phyloP scores from a whole-genome alignment of 106 monocot genomes.

The Xerophyta viscosa region DNA sequence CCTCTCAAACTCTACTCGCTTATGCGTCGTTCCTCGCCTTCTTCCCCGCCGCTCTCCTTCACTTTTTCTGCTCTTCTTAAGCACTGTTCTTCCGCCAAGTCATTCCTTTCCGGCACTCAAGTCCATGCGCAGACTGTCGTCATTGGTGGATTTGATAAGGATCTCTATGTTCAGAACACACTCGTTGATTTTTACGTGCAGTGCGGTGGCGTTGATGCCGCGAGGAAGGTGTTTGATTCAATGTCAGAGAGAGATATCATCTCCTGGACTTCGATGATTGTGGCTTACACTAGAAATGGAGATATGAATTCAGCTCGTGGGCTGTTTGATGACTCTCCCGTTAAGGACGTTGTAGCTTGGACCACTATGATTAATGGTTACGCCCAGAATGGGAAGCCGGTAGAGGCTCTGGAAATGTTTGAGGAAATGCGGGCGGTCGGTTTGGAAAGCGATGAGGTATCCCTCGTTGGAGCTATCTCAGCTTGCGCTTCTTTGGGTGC shows the following conservation, averaged over 20 bases:
- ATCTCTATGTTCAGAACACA: conserved; percentile 44
- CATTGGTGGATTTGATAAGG: conserved; percentile 25
- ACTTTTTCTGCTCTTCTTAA: conserved; percentile 50
- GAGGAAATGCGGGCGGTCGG: conserved; percentile 32
- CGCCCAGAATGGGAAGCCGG: conserved; percentile 50
- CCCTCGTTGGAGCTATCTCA: conserved; percentile 37
- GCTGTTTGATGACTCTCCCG: conserved; percentile 30
- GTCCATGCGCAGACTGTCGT: conserved; percentile 37
- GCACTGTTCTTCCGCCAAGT: conserved; percentile 6
- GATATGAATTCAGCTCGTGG: conserved; percentile 32
- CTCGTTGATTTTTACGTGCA: conserved; percentile 38
- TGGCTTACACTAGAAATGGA: conserved; percentile 32
- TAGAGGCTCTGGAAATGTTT: conserved; percentile 38
- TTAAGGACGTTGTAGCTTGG: conserved; percentile 52
- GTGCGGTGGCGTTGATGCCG: conserved; percentile 9
- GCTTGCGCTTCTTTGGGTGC: conserved; percentile 48
- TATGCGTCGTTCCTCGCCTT: conserved; percentile 24
- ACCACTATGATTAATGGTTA: conserved; percentile 70
- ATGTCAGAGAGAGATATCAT: conserved; percentile 33
- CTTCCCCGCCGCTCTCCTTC: conserved; percentile 38
- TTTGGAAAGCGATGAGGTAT: conserved; percentile 31
- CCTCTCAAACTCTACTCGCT: conserved; percentile 26
- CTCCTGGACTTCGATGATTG: conserved; percentile 48
- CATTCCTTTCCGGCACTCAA: conserved; percentile 15
- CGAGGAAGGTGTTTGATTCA: conserved; percentile 43